Conservation (phyloP, 257 asterid genomes). For the Petunia secreta region DNA sequence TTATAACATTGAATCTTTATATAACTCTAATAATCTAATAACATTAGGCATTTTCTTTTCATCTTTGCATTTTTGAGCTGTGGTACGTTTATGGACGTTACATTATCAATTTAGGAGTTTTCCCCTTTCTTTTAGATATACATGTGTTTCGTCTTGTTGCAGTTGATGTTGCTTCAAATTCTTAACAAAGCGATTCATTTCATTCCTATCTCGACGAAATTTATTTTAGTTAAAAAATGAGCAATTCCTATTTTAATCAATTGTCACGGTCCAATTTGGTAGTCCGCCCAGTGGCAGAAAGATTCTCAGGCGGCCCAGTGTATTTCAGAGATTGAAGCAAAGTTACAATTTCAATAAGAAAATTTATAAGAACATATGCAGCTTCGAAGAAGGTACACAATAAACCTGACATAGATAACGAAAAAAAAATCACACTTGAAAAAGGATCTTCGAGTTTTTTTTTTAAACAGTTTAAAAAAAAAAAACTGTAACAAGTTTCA, state of each 20-base stretch:
- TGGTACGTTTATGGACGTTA: too few species aligned
- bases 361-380: neutral
- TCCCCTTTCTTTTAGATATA: too few species aligned
- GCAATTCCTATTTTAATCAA: neutral
- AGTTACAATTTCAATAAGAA: neutral
- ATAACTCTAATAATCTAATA: neutral
- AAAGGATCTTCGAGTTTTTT: too few species aligned
- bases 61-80: neutral
- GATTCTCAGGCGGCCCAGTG: neutral
- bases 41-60: neutral
- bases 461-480: too few species aligned
- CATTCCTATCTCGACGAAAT: neutral
- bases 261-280: constrained; percentile 21
- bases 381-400: neutral
- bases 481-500: too few species aligned
- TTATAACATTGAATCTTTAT: neutral
- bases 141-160: too few species aligned
- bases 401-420: neutral
- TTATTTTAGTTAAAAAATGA: neutral
- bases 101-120: neutral
- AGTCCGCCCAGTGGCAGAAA: constrained; percentile 7
- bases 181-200: neutral
- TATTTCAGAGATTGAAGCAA: neutral
- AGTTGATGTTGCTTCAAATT: neutral
- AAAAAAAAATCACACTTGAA: too few species aligned